A percentile compares a stretch with the other conserved stretches of the same genome.
Conservation (phyloP, 2,329 filamentous ascomycete genomes). For the Paradendryphiella salina region DNA sequence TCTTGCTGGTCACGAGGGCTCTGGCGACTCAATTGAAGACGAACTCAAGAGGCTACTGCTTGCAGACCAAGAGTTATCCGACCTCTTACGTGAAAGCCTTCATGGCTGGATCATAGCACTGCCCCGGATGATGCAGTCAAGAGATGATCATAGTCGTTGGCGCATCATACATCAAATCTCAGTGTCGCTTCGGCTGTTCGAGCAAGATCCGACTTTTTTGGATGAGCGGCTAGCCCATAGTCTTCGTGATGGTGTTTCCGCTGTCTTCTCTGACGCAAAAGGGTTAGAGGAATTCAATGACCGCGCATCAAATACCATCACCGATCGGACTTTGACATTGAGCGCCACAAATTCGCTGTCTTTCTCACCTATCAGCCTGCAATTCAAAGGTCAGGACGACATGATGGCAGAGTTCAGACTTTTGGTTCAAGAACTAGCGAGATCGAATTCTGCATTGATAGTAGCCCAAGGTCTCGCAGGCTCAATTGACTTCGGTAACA, state of each 20-base stretch:
- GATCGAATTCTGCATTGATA: constrained; percentile 48
- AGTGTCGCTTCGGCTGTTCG: constrained; percentile 69
- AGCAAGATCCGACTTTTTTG: constrained; percentile 65
- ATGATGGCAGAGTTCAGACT: constrained; percentile 65
- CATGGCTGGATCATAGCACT: constrained; percentile 82
- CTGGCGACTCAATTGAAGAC: constrained; percentile 50
- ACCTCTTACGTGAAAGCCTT: constrained; percentile 69
- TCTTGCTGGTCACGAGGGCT: constrained; percentile 55
- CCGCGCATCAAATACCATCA: constrained; percentile 3
- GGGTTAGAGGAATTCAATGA: constrained; percentile 26
- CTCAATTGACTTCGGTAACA: constrained; percentile 61
- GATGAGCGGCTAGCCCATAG: constrained; percentile 68
- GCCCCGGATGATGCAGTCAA: constrained; percentile 78
- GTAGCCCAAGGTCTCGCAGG: constrained; percentile 69
- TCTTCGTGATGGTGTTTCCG: constrained; percentile 72
- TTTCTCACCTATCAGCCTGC: constrained; percentile 63
- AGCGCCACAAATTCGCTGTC: constrained; percentile 25
- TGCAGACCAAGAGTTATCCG: constrained; percentile 64
- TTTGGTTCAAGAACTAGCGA: constrained; percentile 60
- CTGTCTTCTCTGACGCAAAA: constrained; percentile 50
- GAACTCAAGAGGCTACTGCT: constrained; percentile 63
- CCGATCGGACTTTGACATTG: constrained; percentile 24
- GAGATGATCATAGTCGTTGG: constrained; percentile 77
- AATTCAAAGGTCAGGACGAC: constrained; percentile 65
- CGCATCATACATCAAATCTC: constrained; percentile 75